These are phyloP conservation scores for Lachnellula subtilissima DNA, from an alignment of 2,329 filamentous ascomycete genomes.

Conservation along the genomic window DNA sequence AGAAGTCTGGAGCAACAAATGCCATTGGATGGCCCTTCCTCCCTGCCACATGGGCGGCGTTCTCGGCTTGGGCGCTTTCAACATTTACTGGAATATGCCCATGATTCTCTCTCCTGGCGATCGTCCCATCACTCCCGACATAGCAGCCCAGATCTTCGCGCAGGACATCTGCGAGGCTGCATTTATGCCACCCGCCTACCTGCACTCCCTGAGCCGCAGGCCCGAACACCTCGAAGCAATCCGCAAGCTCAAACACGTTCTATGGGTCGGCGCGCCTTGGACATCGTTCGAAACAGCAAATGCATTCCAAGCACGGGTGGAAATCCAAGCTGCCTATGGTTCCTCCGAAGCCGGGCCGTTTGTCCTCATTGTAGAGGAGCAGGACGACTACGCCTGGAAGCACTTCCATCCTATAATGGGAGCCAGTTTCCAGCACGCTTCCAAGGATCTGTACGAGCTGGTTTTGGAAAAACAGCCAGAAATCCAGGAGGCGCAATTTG, in stretches of 20 bases:
- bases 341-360: background rate
- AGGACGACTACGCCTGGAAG: background rate
- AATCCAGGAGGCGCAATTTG: conserved; percentile 20
- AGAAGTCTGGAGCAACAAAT: no score
- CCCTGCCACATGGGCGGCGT: background rate
- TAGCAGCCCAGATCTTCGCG: background rate
- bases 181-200: background rate
- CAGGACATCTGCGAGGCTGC: background rate
- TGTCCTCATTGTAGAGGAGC: background rate
- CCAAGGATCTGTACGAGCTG: conserved; percentile 21
- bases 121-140: background rate
- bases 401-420: background rate
- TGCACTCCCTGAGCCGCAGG: background rate
- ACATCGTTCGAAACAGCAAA: background rate
- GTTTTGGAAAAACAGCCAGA: conserved; percentile 16
- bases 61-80: background rate
- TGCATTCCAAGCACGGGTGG: background rate
- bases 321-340: background rate
- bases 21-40: no score
- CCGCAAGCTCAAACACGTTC: background rate
- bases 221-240: background rate
- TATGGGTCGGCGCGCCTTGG: background rate
- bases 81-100: background rate
- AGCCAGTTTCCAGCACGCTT: background rate
- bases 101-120: background rate